Percentiles rank a stretch among this genome's conserved stretches.
phyloP scores from a whole-genome alignment of 768 basidiomycete species.

The Leccinum incarnatum region DNA sequence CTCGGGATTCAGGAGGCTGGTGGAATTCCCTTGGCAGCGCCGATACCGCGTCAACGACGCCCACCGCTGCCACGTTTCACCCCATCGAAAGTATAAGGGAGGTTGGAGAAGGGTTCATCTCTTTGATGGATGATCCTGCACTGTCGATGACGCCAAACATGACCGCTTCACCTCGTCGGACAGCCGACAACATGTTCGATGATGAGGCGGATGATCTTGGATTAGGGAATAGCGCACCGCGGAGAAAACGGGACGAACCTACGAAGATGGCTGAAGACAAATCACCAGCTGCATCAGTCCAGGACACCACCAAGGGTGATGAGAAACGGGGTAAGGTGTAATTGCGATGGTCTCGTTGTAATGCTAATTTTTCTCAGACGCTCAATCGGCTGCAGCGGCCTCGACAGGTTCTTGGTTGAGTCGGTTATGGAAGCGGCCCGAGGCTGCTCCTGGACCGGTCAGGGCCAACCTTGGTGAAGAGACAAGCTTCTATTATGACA shows the following conservation, averaged over 20 bases:
- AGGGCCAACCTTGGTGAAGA: slow-evolving; percentile 94
- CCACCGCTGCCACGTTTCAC: slow-evolving; percentile 67
- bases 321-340: slow-evolving; percentile 33
- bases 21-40: slow-evolving; percentile 55
- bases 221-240: slow-evolving; percentile 69
- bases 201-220: slow-evolving; percentile 88
- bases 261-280: slow-evolving; percentile 29
- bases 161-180: slow-evolving; percentile 10
- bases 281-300: slow-evolving; percentile 16
- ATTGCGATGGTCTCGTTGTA: neutral
- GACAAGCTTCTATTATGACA: slow-evolving; percentile 88
- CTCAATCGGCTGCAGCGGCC: slow-evolving; percentile 26
- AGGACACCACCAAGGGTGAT: slow-evolving; percentile 19
- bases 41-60: slow-evolving; percentile 57
- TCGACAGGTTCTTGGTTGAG: slow-evolving; percentile 71
- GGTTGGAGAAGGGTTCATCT: slow-evolving; percentile 66
- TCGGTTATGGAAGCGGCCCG: slow-evolving; percentile 73
- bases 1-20: slow-evolving; percentile 49
- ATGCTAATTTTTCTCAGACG: slow-evolving; percentile 3
- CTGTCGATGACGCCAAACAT: slow-evolving; percentile 38
- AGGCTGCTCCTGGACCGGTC: slow-evolving; percentile 64
- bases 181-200: slow-evolving; percentile 19
- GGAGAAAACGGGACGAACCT: slow-evolving; percentile 31
- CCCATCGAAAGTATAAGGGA: slow-evolving; percentile 45
- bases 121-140: slow-evolving; percentile 68